A percentile compares a stretch with the other conserved stretches of the same genome.
phyloP scores from a whole-genome alignment of 768 basidiomycete species.

The Pholiota microspora region DNA sequence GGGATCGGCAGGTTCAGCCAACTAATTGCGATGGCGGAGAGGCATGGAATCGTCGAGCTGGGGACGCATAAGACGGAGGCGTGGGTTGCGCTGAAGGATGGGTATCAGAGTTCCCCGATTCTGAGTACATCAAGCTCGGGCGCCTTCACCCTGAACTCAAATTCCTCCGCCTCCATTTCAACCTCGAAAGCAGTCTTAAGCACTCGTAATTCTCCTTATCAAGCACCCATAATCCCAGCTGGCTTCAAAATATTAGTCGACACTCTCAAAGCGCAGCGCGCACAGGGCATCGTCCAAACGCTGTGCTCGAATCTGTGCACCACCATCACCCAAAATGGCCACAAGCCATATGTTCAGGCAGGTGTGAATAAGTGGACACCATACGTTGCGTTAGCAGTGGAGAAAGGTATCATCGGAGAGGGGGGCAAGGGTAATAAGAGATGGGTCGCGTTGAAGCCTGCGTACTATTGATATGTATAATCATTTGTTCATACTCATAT shows the following conservation, averaged over 20 bases:
- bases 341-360: too few relatives aligned
- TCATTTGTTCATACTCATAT: too few relatives aligned
- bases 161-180: too few relatives aligned
- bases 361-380: constrained; percentile 39
- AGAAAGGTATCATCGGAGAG: constrained; percentile 35
- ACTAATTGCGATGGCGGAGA: constrained; percentile 37
- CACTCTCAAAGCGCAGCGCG: constrained; percentile 27
- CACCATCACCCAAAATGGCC: too few relatives aligned
- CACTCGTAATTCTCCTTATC: neutral
- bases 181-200: too few relatives aligned
- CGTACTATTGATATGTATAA: too few relatives aligned
- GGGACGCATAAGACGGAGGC: constrained; percentile 33
- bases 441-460: constrained; percentile 36
- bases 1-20: constrained; percentile 40
- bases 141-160: too few relatives aligned
- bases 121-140: too few relatives aligned
- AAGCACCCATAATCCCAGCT: constrained; percentile 2
- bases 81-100: constrained; percentile 36
- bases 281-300: constrained; percentile 33
- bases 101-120: constrained; percentile 13
- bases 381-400: constrained; percentile 37
- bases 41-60: constrained; percentile 35
- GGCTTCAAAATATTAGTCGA: constrained; percentile 35
- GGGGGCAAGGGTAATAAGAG: constrained; percentile 36
- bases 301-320: constrained; percentile 32